Base-by-base conservation (phyloP, 306 rosid species). In the Vachellia collinsii region DNA sequence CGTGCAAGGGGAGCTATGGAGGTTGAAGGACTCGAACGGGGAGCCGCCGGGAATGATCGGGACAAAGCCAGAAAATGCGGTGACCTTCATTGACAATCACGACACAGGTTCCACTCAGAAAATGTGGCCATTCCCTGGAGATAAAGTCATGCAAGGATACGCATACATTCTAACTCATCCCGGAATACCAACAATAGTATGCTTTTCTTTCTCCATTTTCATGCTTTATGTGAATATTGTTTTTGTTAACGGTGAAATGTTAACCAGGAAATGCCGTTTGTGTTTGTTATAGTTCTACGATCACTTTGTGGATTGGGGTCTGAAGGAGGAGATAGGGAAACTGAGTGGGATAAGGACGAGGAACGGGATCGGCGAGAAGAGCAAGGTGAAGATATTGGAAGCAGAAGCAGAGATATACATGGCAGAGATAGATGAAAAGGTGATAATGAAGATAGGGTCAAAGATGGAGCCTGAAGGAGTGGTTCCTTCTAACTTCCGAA, bases 101-200 rank as follows among this genome's bases (percentile, higher is more conserved):
- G 98, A 93, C 70, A 93, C 98, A 0, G 86, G 92, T 62, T 91
- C 98, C 53, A 88, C 87, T 42, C 98, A 93, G 68, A 69, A 29
- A 0, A 0, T 53, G 1, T 88, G 91, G 97, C 90, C 97, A 66
- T 93, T 91, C 80, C 93, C 98, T 3, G 50, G 81, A 34, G 90
- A 88, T 1, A 90, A 93, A 86, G 91, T 93, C 86, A 84, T 89
- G 70, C 92, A 77, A 65, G 98, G 98, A 72, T 90, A 93, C 76
- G 92, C 88, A 23, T 91, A 93, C 62, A 90, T 91, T 83, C 87
- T 91, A 47, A 93, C 97, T 43, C 98, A 93, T 77, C 97, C 97
- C 1, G 98, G 98, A 9, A 91, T 82, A 19, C 97, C 97, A 39
- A 11, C 85, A 50, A 88, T 93, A 11, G 97, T 93, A 89, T 3